These are phyloP conservation scores for Symbiodinium pilosum DNA, from an alignment of 73 alveolate species.

Conservation along the genomic window DNA sequence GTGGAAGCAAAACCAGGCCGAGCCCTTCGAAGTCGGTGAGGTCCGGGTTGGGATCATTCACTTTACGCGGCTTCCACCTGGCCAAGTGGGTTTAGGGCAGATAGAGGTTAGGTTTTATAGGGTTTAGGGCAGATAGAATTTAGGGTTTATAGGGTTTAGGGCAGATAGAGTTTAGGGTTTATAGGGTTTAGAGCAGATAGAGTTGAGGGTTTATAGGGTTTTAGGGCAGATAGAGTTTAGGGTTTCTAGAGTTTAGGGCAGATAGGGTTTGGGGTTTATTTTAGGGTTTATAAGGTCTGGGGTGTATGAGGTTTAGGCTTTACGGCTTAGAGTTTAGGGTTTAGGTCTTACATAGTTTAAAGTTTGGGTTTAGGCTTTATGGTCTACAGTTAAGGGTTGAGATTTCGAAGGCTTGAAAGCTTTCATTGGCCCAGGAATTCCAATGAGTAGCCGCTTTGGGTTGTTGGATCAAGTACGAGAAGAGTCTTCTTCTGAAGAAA, in stretches of 20 bases:
- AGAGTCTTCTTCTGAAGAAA: too few relatives aligned
- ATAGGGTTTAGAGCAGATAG: not conserved
- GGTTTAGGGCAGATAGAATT: not conserved
- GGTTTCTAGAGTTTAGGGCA: not conserved
- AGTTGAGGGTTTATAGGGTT: not conserved
- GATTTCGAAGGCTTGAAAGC: too few relatives aligned
- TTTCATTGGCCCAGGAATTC: too few relatives aligned
- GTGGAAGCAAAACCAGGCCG: not conserved
- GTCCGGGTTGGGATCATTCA: constrained; percentile 74
- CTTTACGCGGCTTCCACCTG: constrained; percentile 88
- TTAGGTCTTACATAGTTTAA: too few relatives aligned
- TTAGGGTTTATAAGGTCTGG: not conserved
- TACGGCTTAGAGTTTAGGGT: not conserved
- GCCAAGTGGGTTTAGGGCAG: not conserved
- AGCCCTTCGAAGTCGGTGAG: constrained; percentile 71
- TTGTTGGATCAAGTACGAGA: too few relatives aligned
- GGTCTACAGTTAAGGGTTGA: too few relatives aligned
- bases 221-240: not conserved
- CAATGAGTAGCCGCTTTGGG: too few relatives aligned
- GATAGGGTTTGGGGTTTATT: not conserved
- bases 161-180: not conserved
- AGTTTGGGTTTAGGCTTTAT: too few relatives aligned
- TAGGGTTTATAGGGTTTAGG: not conserved
- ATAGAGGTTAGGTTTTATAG: not conserved
- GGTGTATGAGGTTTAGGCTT: not conserved